Percentiles rank a stretch among this genome's conserved stretches.
phyloP scores from a whole-genome alignment of 805 yeast genomes.

The Pichia sporocuriosa region DNA sequence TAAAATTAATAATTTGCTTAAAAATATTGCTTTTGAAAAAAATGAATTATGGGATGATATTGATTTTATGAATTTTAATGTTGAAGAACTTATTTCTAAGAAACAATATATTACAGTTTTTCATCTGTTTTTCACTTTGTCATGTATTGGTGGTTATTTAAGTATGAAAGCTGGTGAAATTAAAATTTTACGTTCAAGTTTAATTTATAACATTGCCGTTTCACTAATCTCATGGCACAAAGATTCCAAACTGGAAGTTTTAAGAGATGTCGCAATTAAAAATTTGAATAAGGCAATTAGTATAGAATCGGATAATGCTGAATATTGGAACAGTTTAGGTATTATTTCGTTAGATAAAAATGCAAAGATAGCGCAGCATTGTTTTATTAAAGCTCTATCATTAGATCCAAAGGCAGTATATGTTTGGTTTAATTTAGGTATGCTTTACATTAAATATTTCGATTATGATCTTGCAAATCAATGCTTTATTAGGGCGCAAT shows the following conservation, averaged over 20 bases:
- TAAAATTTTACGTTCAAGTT: constrained; percentile 47
- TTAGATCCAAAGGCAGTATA: constrained; percentile 60
- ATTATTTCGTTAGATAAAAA: constrained; percentile 58
- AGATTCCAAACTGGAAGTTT: constrained; percentile 17
- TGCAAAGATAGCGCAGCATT: constrained; percentile 82
- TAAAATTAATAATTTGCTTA: constrained; percentile 26
- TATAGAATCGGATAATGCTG: constrained; percentile 61
- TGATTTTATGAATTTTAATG: background rate
- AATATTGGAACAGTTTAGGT: constrained; percentile 81
- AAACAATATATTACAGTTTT: background rate
- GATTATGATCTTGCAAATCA: constrained; percentile 70
- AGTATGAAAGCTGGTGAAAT: constrained; percentile 29
- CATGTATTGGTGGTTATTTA: constrained; percentile 10
- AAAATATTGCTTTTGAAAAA: background rate
- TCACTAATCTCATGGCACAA: constrained; percentile 46
- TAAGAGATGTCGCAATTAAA: constrained; percentile 47
- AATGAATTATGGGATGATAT: constrained; percentile 7
- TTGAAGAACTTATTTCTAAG: constrained; percentile 30
- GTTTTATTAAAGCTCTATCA: constrained; percentile 75
- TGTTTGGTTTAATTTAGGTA: constrained; percentile 79
- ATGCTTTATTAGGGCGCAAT: constrained; percentile 66
- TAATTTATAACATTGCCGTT: constrained; percentile 65
- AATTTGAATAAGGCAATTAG: constrained; percentile 62
- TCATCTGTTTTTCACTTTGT: constrained; percentile 34
- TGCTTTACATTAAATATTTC: constrained; percentile 59